Evolutionary conservation across 2,329 filamentous ascomycete genomes (phyloP), one percentile per base, ranked within the genome.

Genomic region (Neonectria ditissima): DNA sequence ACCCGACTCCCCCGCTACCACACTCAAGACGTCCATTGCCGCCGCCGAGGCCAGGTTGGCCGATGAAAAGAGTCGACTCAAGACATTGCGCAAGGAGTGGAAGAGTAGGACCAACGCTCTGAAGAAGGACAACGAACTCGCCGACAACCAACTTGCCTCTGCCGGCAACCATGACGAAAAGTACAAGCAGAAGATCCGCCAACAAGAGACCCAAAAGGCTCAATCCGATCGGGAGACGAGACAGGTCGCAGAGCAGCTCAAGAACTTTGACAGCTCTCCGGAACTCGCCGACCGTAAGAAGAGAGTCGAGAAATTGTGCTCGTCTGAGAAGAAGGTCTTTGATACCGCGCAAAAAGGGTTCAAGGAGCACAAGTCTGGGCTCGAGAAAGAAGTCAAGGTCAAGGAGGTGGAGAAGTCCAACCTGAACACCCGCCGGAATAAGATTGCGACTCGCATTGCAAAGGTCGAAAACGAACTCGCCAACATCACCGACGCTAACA

Each of bases 1-100:
- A 52, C 91, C 92, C 26, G 90, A 92, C 66, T 94, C 92, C 13
- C 92, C 92, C 3, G 89, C 88, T 10, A 92, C 91, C 10, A 94
- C 92, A 2, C 83, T 95, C 41, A 90, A 88, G 76, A 92, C 91
- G 30, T 93, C 92, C 2, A 93, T 94, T 70, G 87, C 87, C 50
- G 87, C 90, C 11, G 88, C 90, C 52, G 91, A 94, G 74, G 83
- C 86, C 62, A 92, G 91, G 76, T 83, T 94, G 32, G 82, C 86
- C 24, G 91, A 94, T 65, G 89, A 91, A 72, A 90, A 88, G 70
- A 84, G 86, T 63, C 87, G 87, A 55, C 85, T 92, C 70, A 93
- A 92, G 80, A 86, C 87, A 37, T 84, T 87, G 65, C 90, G 91
- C 65, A 92, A 92, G 76, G 92, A 94, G 63, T 92, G 92, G 79